A percentile compares a stretch with the other conserved stretches of the same genome.
phyloP scores from a whole-genome alignment of 2,329 filamentous ascomycete genomes.

The Fusarium avenaceum region DNA sequence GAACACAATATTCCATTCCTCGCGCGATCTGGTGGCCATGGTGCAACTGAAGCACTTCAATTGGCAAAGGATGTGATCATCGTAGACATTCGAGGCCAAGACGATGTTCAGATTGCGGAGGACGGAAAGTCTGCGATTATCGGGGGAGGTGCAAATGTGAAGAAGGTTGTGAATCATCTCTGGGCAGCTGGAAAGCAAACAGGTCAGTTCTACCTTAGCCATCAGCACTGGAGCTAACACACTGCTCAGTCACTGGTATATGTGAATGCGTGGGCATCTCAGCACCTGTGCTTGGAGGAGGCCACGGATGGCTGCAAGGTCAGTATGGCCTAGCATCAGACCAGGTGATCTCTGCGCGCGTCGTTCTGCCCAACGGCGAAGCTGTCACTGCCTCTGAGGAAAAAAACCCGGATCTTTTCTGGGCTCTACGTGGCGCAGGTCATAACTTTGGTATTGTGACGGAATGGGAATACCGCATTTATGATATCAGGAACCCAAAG shows the following conservation, averaged over 20 bases:
- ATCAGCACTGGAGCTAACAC: neutral
- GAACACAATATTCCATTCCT: constrained; percentile 13
- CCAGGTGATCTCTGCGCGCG: constrained; percentile 26
- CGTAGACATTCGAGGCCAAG: constrained; percentile 16
- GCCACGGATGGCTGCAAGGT: constrained; percentile 37
- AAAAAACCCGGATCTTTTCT: constrained; percentile 51
- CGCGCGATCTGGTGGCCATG: constrained; percentile 34
- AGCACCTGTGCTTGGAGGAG: constrained; percentile 40
- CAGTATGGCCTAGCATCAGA: constrained; percentile 29
- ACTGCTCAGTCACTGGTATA: constrained; percentile 39
- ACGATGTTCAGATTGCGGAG: neutral
- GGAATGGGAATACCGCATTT: constrained; percentile 60
- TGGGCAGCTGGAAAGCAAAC: constrained; percentile 35
- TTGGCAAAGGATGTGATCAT: constrained; percentile 25
- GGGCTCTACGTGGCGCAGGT: constrained; percentile 61
- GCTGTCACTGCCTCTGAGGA: constrained; percentile 20
- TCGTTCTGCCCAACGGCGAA: constrained; percentile 27
- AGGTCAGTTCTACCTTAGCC: neutral
- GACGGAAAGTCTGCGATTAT: constrained; percentile 19
- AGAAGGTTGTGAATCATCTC: constrained; percentile 17
- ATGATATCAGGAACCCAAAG: constrained; percentile 53
- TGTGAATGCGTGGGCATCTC: constrained; percentile 49
- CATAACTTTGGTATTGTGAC: constrained; percentile 69
- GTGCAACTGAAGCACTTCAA: constrained; percentile 27
- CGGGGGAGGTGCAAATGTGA: constrained; percentile 19